Evolutionary conservation across 345 rosid genomes (phyloP).

Genomic region (Garcia nutans): DNA sequence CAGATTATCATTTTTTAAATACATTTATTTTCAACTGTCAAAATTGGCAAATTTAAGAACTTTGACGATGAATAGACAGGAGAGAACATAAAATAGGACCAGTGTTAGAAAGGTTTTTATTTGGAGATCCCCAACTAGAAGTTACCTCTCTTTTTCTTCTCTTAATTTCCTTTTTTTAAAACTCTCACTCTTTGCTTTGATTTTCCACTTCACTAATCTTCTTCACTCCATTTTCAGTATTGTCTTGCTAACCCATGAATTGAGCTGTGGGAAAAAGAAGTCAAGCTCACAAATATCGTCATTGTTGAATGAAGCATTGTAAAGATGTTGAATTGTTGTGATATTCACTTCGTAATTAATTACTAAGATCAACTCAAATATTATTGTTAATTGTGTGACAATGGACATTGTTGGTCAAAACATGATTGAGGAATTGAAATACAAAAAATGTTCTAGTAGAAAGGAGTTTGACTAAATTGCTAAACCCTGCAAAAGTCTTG

Average conservation of each 20-base stretch:
- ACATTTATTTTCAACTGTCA: neutral
- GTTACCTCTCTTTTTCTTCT: conserved; percentile 53
- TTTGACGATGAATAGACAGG: no score
- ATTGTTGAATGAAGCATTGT: neutral
- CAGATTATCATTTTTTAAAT: neutral
- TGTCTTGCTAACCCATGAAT: neutral
- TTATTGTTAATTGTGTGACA: neutral
- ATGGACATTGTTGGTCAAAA: no score
- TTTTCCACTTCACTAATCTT: conserved; percentile 14
- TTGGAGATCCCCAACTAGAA: conserved; percentile 64
- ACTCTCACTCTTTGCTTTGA: conserved; percentile 15
- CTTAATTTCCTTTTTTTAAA: neutral
- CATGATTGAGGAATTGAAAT: no score
- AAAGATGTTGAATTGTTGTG: neutral
- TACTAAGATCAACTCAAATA: neutral
- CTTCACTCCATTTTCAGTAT: neutral
- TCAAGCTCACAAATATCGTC: no score
- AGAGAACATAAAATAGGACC: neutral
- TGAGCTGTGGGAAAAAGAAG: neutral
- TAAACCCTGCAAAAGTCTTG: no score
- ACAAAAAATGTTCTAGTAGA: no score
- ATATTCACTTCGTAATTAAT: no score
- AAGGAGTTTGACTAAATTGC: no score
- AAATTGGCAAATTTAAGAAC: neutral
- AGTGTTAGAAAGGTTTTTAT: no score